Evolutionary conservation across 495 filamentous ascomycete genomes (phyloP).

Genomic region (Talaromyces trachyspermus): DNA sequence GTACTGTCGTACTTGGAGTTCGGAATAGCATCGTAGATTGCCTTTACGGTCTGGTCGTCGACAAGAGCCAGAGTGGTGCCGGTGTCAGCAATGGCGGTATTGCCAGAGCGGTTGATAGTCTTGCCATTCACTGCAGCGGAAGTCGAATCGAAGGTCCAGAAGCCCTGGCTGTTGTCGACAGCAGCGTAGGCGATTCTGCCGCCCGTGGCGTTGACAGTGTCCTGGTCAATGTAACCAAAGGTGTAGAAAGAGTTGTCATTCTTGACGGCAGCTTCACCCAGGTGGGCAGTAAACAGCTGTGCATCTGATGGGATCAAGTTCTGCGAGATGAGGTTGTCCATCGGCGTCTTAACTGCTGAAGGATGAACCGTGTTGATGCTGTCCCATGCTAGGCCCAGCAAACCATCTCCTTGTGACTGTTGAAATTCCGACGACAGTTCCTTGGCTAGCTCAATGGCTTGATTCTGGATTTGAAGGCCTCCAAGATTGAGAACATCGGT

Average conservation of each 20-base stretch:
- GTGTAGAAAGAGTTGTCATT: conserved; percentile 67
- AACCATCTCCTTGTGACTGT: conserved; percentile 56
- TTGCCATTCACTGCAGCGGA: conserved; percentile 56
- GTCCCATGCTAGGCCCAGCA: conserved; percentile 65
- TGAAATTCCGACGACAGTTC: conserved; percentile 56
- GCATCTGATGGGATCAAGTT: conserved; percentile 52
- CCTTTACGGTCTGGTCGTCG: conserved; percentile 56
- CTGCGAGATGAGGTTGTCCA: conserved; percentile 71
- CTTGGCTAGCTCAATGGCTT: conserved; percentile 63
- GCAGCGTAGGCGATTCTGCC: conserved; percentile 54
- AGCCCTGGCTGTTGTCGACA: conserved; percentile 62
- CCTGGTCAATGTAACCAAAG: conserved; percentile 69
- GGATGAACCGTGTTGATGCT: conserved; percentile 64
- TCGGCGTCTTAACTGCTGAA: conserved; percentile 55
- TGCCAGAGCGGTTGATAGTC: conserved; percentile 46
- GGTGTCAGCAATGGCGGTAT: conserved; percentile 76
- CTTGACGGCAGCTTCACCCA: conserved; percentile 51
- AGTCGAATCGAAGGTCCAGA: conserved; percentile 63
- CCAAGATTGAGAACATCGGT: conserved; percentile 62
- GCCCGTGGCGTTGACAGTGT: conserved; percentile 47
- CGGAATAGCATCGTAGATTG: conserved; percentile 64
- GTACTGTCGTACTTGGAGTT: conserved; percentile 54
- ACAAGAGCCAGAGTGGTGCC: conserved; percentile 69
- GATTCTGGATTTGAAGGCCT: conserved; percentile 58
- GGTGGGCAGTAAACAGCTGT: conserved; percentile 68